phyloP scores from a whole-genome alignment of 1,284 basidiomycete genomes.

The Sanghuangporus sanghuang region DNA sequence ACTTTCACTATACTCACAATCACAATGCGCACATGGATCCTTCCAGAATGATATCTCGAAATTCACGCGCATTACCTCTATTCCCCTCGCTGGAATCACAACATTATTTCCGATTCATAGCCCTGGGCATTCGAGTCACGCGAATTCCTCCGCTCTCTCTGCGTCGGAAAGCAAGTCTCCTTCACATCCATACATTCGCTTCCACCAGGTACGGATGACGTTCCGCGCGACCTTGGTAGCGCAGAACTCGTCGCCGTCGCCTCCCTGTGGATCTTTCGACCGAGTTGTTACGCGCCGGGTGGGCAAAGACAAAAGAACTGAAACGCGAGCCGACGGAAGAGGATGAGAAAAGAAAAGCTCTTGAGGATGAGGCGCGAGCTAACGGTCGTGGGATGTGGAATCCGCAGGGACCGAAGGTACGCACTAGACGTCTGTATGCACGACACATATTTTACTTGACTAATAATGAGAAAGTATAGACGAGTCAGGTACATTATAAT shows the following conservation, averaged over 20 bases:
- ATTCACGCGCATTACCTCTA: not conserved
- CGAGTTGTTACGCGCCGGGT: slow-evolving; percentile 81
- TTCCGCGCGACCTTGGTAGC: slow-evolving; percentile 70
- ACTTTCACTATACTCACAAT: not conserved
- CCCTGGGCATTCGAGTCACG: slow-evolving; percentile 90
- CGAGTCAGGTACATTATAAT: slow-evolving; percentile 71
- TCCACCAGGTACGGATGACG: slow-evolving; percentile 56
- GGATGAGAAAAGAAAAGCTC: slow-evolving; percentile 66
- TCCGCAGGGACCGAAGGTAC: slow-evolving; percentile 72
- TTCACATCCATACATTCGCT: slow-evolving; percentile 76
- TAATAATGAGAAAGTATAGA: slow-evolving; percentile 35
- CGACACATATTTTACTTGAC: slow-evolving; percentile 16
- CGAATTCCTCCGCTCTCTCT: slow-evolving; percentile 81
- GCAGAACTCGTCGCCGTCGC: slow-evolving; percentile 47
- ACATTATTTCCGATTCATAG: slow-evolving; percentile 32
- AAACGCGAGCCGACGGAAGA: slow-evolving; percentile 77
- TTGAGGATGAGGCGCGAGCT: slow-evolving; percentile 76
- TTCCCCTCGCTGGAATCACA: not conserved
- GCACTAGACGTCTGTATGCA: slow-evolving; percentile 19
- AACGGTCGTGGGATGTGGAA: slow-evolving; percentile 86
- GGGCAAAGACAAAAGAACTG: slow-evolving; percentile 89
- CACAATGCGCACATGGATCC: not conserved
- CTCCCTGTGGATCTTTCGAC: slow-evolving; percentile 68
- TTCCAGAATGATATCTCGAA: not conserved
- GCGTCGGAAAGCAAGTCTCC: slow-evolving; percentile 85